Evolutionary conservation across 2,329 filamentous ascomycete genomes (phyloP), one percentile per base, ranked within the genome.

Genomic region (Fusarium napiforme): DNA sequence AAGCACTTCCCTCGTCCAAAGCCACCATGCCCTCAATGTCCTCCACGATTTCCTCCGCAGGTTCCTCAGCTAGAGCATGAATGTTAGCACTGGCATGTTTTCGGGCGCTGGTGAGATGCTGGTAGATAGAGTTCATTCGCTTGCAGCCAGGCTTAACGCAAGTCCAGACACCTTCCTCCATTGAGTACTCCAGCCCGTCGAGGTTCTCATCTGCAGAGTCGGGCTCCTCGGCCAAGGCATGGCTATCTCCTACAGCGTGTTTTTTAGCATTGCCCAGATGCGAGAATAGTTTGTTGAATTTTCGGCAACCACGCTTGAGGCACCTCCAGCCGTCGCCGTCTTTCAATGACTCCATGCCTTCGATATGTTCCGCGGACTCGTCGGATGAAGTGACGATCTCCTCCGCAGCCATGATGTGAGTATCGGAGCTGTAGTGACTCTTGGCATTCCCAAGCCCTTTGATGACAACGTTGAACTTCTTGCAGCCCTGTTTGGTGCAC

Each of bases 401-500:
- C 16, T 55, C 26, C 19, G 46, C 67, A 3, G 67, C 67, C n/a
- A n/a, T 59, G 26, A 53, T 16, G 18, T 69, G 67, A 19, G 40
- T 28, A 18, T 53, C 23, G 1, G 70, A 71, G 30, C 26, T 43
- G 56, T 16, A 55, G 52, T 73, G 70, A 16, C 21, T 14, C 9
- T 28, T 58, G 19, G 47, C 66, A 10, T 72, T 72, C 2, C 30
- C 14, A 2, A 26, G 7, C 7, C 11, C 30, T 12, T 21, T 57
- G 9, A 73, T 62, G 23, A 50, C 21, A 21, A 47, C 46, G 30
- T 42, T 28, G 11, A 59, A 71, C 4, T 67, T 49, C 26, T 50
- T 73, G 36, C 71, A 73, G 2, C 71, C 71, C 19, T 39, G 53
- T 9, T 67, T 73, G 36, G 32, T 36, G 16, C 71, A 73, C n/a